Evolutionary conservation across 2,329 filamentous ascomycete genomes (phyloP).

Genomic region (Colletotrichum kahawae): DNA sequence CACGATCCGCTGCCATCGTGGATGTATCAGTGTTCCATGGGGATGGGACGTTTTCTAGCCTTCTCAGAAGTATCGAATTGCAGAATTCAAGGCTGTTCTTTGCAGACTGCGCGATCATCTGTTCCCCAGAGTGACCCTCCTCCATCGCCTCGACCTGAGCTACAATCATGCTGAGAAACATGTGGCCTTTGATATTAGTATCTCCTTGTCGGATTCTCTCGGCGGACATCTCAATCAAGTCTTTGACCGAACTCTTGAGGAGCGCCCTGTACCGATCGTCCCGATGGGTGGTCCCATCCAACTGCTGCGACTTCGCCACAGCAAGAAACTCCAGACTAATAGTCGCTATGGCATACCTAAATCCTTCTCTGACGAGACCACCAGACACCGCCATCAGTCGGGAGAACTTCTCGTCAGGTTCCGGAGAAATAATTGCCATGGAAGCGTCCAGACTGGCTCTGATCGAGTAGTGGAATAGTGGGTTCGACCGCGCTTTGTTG

Average conservation of each 20-base stretch:
- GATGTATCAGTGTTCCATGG: not conserved
- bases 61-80: not conserved
- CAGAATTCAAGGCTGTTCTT: not conserved
- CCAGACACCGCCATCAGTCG: not conserved
- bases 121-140: not conserved
- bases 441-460: not conserved
- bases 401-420: not conserved
- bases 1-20: not conserved
- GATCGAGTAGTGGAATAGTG: not conserved
- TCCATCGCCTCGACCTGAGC: not conserved
- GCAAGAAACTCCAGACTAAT: not conserved
- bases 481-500: not conserved
- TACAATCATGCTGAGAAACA: not conserved
- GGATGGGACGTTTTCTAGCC: not conserved
- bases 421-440: not conserved
- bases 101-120: not conserved
- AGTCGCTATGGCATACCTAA: not conserved
- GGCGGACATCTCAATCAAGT: not conserved
- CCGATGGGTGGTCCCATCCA: not conserved
- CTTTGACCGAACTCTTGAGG: not conserved
- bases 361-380: not conserved
- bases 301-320: not conserved
- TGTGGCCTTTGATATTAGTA: not conserved
- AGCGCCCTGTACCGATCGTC: not conserved
- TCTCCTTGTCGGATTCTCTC: not conserved